Evolutionary conservation across 176 grass and related monocot genomes (phyloP), one percentile per base, ranked within the genome.

Genomic region (Eleusine indica): DNA sequence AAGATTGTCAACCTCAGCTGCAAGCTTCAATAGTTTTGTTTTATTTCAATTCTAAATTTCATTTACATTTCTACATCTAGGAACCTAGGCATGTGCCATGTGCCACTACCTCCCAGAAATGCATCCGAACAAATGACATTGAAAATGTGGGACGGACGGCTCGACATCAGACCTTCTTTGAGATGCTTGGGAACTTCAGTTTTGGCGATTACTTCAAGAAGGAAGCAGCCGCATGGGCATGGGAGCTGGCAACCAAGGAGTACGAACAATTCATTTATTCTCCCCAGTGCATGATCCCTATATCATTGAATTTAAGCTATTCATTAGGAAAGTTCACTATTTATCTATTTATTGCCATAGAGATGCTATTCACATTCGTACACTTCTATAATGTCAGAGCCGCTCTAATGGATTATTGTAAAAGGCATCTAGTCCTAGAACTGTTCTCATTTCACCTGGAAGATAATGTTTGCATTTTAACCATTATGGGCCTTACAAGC

Each of bases 101-200:
- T 69, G 95, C 95, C 64, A 93, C 96, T 19, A 98, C 96, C 56
- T 93, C 93, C 76, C 96, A 98, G 84, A 90, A 94, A 73, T 98
- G 96, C 78, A 92, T 98, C 86, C 84, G 93, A 39, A 98, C 96
- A 74, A 98, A 95, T 84, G 96, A 98, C 58, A 88, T 98, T 63
- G 96, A 98, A 84, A 98, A 98, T 67, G 96, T 98, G 64, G 96
- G 96, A 56, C 74, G 58, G 25, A 98, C 96, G 4, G 74, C 83
- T 73, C 96, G 96, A 39, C 96, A 98, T 73, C 96, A 98, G 75
- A 98, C 96, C 38, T 98, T 98, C 72, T 98, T 98, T 91, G 96
- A 98, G 83, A 98, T 98, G 93, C 96, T 98, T 70, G 96, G 96
- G 32, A 98, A 98, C 91, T 98, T 98, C 82, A 98, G 96, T 72